Evolutionary conservation across 306 rosid species (phyloP).

Genomic region (Inga oerstediana): DNA sequence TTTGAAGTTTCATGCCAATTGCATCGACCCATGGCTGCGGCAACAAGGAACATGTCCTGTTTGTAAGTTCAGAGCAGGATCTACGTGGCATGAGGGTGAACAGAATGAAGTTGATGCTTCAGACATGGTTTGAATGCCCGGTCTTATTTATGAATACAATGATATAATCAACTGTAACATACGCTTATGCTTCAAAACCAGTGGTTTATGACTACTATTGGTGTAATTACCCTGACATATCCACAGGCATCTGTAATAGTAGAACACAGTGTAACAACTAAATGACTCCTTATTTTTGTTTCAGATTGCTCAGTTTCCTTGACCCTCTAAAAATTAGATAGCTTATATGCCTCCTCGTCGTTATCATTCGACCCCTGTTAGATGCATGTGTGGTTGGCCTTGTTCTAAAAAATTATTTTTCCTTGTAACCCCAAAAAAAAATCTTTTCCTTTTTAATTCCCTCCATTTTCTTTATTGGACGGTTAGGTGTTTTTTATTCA

Average conservation of each 20-base stretch:
- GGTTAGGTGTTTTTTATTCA: background rate
- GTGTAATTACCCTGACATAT: constrained; percentile 32
- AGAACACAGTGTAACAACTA: constrained; percentile 13
- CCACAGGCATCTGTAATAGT: constrained; percentile 14
- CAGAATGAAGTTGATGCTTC: constrained; percentile 51
- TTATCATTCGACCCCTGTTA: background rate
- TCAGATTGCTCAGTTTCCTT: constrained; percentile 12
- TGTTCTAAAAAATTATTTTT: background rate
- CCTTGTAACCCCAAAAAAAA: too few species aligned
- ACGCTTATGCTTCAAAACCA: background rate
- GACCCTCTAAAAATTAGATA: background rate
- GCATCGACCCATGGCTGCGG: constrained; percentile 95
- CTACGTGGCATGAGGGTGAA: constrained; percentile 72
- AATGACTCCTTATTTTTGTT: background rate
- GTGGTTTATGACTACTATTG: constrained; percentile 27
- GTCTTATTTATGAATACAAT: background rate
- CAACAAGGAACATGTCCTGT: constrained; percentile 98
- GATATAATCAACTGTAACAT: background rate
- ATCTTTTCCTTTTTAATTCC: background rate
- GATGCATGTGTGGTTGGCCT: background rate
- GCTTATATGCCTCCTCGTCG: background rate
- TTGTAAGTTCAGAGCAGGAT: constrained; percentile 80
- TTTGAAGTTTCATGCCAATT: constrained; percentile 80
- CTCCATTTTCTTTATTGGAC: background rate
- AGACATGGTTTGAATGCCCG: constrained; percentile 60